A percentile compares a stretch with the other conserved stretches of the same genome.
Evolutionary conservation across 1,284 basidiomycete species (phyloP).

Genomic region (Cerrena zonata): DNA sequence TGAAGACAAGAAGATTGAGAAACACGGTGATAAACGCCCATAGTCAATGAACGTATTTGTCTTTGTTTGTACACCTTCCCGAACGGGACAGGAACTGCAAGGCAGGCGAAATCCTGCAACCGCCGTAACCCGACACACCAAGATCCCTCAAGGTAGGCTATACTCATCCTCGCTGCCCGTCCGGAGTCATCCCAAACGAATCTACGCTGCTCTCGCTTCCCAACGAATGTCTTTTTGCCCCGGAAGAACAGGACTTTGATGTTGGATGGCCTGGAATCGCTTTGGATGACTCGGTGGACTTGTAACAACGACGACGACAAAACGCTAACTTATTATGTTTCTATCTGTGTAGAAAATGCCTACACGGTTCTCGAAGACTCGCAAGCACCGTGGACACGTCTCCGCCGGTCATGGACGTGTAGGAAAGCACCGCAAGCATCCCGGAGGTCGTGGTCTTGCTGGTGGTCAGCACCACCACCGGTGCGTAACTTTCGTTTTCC

Average conservation of each 20-base stretch:
- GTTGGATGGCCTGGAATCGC: conserved; percentile 42
- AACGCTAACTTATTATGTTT: conserved; percentile 11
- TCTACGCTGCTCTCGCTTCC: conserved; percentile 16
- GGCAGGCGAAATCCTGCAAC: conserved; percentile 9
- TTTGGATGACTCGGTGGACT: conserved; percentile 21
- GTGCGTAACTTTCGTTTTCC: conserved; percentile 41
- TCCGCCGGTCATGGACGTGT: conserved; percentile 99
- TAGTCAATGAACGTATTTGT: conserved; percentile 6
- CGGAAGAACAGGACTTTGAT: conserved; percentile 28
- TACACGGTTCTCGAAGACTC: conserved; percentile 89
- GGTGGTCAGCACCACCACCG: conserved; percentile 99
- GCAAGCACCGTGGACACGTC: conserved; percentile 98
- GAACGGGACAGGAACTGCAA: conserved; percentile 7
- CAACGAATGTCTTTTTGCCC: conserved; percentile 28
- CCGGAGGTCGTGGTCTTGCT: conserved; percentile 99
- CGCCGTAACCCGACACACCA: conserved; percentile 29
- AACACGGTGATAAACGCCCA: conserved; percentile 1
- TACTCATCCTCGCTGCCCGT: conserved; percentile 27
- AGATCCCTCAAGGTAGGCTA: conserved; percentile 63
- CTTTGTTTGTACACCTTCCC: conserved; percentile 18
- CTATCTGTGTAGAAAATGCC: conserved; percentile 66
- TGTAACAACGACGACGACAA: conserved; percentile 1
- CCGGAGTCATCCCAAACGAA: conserved; percentile 19
- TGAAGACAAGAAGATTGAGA: conserved; percentile 4
- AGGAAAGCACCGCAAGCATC: conserved; percentile 99